A percentile compares a stretch with the other conserved stretches of the same genome.
phyloP scores from a whole-genome alignment of 208 protist genomes.

The Angomonas deanei region DNA sequence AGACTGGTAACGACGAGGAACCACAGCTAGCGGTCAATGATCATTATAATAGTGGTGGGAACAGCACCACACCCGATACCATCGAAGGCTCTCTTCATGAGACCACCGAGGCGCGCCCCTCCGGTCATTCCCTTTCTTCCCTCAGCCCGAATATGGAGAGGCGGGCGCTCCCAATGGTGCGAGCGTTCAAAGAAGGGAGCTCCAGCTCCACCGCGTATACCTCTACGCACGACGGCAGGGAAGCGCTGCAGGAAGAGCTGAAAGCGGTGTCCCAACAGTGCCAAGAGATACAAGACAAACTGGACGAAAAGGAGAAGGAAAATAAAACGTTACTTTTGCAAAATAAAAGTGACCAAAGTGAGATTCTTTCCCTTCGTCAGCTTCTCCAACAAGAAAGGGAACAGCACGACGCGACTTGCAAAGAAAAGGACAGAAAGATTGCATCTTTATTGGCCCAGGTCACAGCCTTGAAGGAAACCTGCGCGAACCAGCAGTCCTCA shows the following conservation, averaged over 20 bases:
- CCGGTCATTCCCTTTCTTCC: too few relatives aligned
- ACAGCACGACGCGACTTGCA: neutral
- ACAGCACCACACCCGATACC: too few relatives aligned
- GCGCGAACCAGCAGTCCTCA: neutral
- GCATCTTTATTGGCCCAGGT: neutral
- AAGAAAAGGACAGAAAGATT: neutral
- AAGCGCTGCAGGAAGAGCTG: neutral
- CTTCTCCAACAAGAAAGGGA: too few relatives aligned
- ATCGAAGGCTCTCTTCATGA: too few relatives aligned
- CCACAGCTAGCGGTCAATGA: too few relatives aligned
- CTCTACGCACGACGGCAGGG: neutral
- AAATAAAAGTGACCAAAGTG: neutral
- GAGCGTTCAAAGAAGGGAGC: too few relatives aligned
- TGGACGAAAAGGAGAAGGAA: neutral
- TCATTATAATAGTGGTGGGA: too few relatives aligned
- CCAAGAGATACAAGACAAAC: neutral
- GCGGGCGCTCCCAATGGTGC: too few relatives aligned
- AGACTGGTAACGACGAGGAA: too few relatives aligned
- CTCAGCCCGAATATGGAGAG: too few relatives aligned
- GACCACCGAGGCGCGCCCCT: too few relatives aligned
- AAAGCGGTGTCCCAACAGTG: neutral
- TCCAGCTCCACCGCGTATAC: too few relatives aligned
- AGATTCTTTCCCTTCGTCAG: neutral
- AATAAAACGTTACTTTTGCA: neutral
- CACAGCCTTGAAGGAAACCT: neutral